Base-by-base conservation (phyloP, 352 stramenopile genomes). In the Albugo laibachii region DNA sequence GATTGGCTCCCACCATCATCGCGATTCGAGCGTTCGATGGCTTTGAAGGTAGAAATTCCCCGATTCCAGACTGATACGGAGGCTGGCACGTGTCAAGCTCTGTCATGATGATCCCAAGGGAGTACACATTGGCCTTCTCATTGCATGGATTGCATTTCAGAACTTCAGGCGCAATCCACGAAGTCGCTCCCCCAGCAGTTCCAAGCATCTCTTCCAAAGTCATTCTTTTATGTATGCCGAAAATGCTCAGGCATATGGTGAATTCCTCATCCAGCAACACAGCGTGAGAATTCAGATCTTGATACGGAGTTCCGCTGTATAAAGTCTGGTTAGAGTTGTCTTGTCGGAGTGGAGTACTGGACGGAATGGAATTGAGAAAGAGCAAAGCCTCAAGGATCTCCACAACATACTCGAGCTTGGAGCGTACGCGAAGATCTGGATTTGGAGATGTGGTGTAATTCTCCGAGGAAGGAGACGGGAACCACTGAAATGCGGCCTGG, bases 1-100 rank as follows among this genome's bases (percentile, higher is more conserved):
- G 63, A 1, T 63, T 65, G 1, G 62, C 66, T 38, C 62, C 65
- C 34, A 76, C 57, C 14, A 79, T 59, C 46, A 71, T 44, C 6
- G 66, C 65, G 11, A 79, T 65, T 46, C 72, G 59, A 20, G 66
- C 57, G 15, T 58, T 59, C 1, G 50, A 61, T 6, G 47, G 13
- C 38, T 67, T 42, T 16, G 41, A 10, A 13, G 48, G 48, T 15
- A 53, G 36, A 44, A 49, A 49, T 37, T 37, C 60, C 19, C 69
- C 65, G 48, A 73, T 54, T 5, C 62, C 66, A 5, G 50, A 54
- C 13, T 52, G 47, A 27, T 70, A 78, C 10, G 68, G 68, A 6
- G 62, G 48, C 43, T 73, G 50, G 14, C 65, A 70, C n/a, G 68
- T 78, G 36, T 80, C 68, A 6, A 80, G 52, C 39, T 80, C 67